Percentiles rank a stretch among this genome's conserved stretches.
Evolutionary conservation across 495 filamentous ascomycete species (phyloP).

Genomic region (Neurospora sp.): DNA sequence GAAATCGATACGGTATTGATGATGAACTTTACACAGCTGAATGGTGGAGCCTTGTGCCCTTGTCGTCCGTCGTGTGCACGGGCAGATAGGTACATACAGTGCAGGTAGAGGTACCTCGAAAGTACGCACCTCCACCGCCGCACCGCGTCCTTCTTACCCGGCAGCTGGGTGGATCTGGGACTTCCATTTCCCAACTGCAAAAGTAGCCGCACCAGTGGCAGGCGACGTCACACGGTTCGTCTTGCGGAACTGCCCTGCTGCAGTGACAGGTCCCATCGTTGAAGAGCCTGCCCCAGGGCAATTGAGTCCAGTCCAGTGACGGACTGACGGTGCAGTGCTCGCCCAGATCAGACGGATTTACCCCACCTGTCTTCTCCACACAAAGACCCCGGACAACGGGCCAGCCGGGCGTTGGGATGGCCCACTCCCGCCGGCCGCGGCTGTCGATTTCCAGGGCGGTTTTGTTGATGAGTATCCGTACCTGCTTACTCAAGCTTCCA

Average conservation of each 20-base stretch:
- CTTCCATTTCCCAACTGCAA: neutral
- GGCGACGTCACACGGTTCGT: neutral
- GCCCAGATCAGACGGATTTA: neutral
- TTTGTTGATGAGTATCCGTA: neutral
- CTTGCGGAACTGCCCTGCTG: neutral
- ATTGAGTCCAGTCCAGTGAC: neutral
- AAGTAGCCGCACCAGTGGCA: neutral
- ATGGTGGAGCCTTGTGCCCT: neutral
- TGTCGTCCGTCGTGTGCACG: neutral
- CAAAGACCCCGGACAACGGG: neutral
- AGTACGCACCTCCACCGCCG: neutral
- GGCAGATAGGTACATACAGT: neutral
- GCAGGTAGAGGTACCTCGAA: neutral
- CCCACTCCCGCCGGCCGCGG: neutral
- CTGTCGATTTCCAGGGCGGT: neutral
- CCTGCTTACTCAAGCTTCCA: neutral
- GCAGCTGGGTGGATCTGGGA: neutral
- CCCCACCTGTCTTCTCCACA: neutral
- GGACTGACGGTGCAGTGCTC: neutral
- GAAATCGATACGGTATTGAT: neutral
- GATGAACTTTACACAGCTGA: neutral
- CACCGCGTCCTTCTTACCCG: neutral
- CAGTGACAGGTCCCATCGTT: neutral
- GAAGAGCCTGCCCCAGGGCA: neutral
- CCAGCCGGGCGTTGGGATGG: neutral